Evolutionary conservation across 805 yeast genomes (phyloP).

Genomic region (Kurtzmaniella cleridarum): DNA sequence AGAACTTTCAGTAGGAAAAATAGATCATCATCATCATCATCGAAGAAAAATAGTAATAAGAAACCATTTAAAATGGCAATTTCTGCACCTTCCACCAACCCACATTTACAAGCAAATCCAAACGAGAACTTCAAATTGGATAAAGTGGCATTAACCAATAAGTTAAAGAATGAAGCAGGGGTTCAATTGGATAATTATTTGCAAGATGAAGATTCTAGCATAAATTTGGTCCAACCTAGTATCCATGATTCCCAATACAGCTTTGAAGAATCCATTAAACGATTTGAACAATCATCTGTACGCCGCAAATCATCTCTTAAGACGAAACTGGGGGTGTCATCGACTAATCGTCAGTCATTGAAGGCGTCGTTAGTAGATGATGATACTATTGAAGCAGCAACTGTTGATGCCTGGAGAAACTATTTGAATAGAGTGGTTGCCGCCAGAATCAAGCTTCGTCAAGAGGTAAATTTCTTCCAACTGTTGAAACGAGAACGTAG

Average conservation of each 20-base stretch:
- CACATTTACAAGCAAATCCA: constrained; percentile 16
- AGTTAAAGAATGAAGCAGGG: constrained; percentile 18
- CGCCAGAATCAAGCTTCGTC: constrained; percentile 35
- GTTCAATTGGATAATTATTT: constrained; percentile 15
- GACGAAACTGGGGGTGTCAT: not conserved
- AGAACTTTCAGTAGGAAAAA: too few relatives aligned
- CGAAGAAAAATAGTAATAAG: too few relatives aligned
- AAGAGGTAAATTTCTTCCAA: constrained; percentile 34
- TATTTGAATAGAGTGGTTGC: constrained; percentile 31
- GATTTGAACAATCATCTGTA: not conserved
- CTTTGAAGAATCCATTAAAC: too few relatives aligned
- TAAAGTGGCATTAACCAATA: constrained; percentile 5
- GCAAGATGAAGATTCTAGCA: not conserved
- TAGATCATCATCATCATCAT: too few relatives aligned
- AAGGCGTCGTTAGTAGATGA: constrained; percentile 1
- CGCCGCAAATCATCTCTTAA: not conserved
- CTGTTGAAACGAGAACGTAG: constrained; percentile 5
- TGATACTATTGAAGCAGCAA: constrained; percentile 1
- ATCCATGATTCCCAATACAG: not conserved
- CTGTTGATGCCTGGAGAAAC: constrained; percentile 24
- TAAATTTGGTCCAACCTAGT: not conserved
- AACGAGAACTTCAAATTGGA: too few relatives aligned
- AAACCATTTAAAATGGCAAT: constrained; percentile 11
- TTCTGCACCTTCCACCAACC: constrained; percentile 29
- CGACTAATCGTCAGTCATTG: not conserved